Base-by-base conservation (phyloP, 192 early-diverging fungal genomes). In the Globomyces pollinis-pini region DNA sequence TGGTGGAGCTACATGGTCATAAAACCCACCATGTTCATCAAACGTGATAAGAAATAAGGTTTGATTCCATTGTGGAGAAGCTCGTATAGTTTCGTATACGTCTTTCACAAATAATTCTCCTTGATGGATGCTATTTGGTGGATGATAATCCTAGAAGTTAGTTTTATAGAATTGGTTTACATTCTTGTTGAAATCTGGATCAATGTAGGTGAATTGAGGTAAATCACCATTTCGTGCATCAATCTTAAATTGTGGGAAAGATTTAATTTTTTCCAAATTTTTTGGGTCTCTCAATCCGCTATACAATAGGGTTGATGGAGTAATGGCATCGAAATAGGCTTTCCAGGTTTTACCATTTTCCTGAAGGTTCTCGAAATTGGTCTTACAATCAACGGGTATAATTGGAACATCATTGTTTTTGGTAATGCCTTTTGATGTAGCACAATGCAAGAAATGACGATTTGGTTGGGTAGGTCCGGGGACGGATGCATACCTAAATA, bases 1-100 rank as follows among this genome's bases (percentile, higher is more conserved):
- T 50, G 77, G 77, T 20, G 77, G 67, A 11, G 66, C 49, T n/a
- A 74, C 74, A 50, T 76, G 73, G 56, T 79, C 77, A 28, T 65
- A 72, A 45, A 65, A 77, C 26, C 71, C 71, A 38, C 74, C 78
- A 54, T 78, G 69, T 50, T 79, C 78, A 53, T 80, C 78, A 42
- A 66, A 77, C 33, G 72, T 80, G 26, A 80, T 43, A n/a, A 80
- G 35, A 36, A 76, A 67, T 13, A 70, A 53, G 11, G 72, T 72
- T 13, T 58, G 24, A n/a, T 77, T 62, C 78, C 58, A 45, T 16
- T 11, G 36, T 7, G 58, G 39, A 47, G 36, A 18, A 16, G 28
- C 34, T 26, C 55, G 20, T 3, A 60, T 38, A 7, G 44, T 32
- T 31, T 60, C 29, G 31, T 60, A 60, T 3, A 60, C 50, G 28